Percentiles rank a stretch among this genome's conserved stretches.
Evolutionary conservation across 306 rosid species (phyloP).

Genomic region (Lotus japonicus): DNA sequence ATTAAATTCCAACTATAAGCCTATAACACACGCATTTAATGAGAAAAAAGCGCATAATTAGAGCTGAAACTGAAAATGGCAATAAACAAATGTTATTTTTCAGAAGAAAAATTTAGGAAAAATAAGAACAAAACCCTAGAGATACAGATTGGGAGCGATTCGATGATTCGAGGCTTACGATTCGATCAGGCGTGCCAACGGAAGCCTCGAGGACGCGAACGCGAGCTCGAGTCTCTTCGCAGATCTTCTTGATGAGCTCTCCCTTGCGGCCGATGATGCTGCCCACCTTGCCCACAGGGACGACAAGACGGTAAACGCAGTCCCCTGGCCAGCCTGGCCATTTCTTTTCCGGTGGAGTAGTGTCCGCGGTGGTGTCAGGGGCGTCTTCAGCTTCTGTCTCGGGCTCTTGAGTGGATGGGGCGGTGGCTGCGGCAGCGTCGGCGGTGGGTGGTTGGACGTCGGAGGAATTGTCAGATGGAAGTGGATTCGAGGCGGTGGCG

Average conservation of each 20-base stretch:
- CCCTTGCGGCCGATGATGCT: conserved; percentile 93
- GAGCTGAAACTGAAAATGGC: background rate
- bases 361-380: background rate
- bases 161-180: conserved; percentile 40
- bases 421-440: background rate
- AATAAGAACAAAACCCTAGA: conserved; percentile 20
- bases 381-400: conserved; percentile 13
- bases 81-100: background rate
- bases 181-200: conserved; percentile 71
- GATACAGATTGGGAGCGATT: background rate
- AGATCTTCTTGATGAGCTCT: conserved; percentile 82
- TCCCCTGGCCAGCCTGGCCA: conserved; percentile 99
- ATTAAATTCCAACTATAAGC: too few relatives aligned
- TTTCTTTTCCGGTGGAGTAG: conserved; percentile 40
- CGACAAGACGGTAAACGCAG: conserved; percentile 75
- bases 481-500: background rate
- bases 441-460: background rate
- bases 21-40: background rate
- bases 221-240: conserved; percentile 85
- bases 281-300: conserved; percentile 79
- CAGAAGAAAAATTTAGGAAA: too few relatives aligned
- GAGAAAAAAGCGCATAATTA: background rate
- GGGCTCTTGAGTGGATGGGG: background rate
- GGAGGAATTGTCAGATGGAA: conserved; percentile 8
- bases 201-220: conserved; percentile 83